These are phyloP conservation scores for Sporothrix schenckii DNA, from an alignment of 2,329 filamentous ascomycete genomes.

Conservation along the genomic window DNA sequence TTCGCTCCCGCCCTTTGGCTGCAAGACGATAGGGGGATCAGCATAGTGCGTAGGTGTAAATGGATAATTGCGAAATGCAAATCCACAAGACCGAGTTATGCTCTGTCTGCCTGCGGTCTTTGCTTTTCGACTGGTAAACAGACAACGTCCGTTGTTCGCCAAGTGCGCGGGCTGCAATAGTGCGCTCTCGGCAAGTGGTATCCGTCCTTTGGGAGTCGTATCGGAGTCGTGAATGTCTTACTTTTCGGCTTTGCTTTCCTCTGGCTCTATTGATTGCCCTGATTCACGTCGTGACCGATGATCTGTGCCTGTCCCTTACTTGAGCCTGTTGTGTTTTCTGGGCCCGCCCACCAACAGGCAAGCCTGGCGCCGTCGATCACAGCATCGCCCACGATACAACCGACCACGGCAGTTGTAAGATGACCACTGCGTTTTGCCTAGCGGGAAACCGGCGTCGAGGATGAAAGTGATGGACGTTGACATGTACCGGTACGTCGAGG, in stretches of 20 bases:
- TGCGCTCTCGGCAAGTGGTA: background rate
- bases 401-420: slow-evolving; percentile 13
- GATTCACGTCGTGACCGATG: background rate
- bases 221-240: too few relatives aligned
- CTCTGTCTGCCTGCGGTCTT: background rate
- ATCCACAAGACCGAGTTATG: background rate
- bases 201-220: background rate
- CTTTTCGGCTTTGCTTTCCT: too few relatives aligned
- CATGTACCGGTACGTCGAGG: slow-evolving; percentile 19
- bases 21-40: background rate
- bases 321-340: background rate
- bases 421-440: background rate
- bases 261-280: background rate
- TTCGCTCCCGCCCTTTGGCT: background rate
- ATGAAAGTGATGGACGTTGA: background rate
- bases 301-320: slow-evolving; percentile 10
- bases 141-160: too few relatives aligned
- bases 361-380: background rate
- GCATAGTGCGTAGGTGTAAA: background rate
- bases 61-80: background rate
- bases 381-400: background rate
- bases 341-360: background rate
- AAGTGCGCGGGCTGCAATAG: background rate
- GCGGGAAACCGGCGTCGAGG: background rate
- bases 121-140: too few relatives aligned